Conservation (phyloP, 208 protist species). For the Herpetomonas tarakana region DNA sequence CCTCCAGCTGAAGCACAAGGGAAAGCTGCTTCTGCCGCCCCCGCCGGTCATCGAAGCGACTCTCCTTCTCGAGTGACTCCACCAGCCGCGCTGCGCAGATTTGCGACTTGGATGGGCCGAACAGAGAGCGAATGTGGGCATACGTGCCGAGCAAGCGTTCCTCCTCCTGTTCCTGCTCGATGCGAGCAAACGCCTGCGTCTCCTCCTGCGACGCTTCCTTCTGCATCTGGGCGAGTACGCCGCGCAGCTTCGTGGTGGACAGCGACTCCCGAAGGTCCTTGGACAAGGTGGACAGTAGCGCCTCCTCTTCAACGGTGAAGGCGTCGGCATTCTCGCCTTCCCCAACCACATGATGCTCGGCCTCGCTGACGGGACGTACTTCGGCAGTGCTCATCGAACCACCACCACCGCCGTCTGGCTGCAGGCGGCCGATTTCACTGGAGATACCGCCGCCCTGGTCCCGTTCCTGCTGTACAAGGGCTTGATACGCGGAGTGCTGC, state of each 20-base stretch:
- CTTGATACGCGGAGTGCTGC: constrained; percentile 31
- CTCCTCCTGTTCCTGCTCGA: constrained; percentile 45
- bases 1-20: constrained; percentile 27
- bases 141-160: constrained; percentile 69
- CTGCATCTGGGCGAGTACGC: constrained; percentile 64
- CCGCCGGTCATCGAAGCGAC: constrained; percentile 57
- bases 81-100: constrained; percentile 41
- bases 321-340: not conserved
- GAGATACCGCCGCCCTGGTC: too few species aligned
- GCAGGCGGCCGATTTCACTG: too few species aligned
- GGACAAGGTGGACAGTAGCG: constrained; percentile 45
- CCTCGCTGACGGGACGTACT: too few species aligned
- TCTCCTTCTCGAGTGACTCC: constrained; percentile 40
- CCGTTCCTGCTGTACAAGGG: constrained; percentile 19
- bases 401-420: too few species aligned
- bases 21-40: constrained; percentile 36
- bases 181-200: constrained; percentile 31
- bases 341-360: too few species aligned
- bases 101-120: constrained; percentile 27
- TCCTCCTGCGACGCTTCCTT: constrained; percentile 42
- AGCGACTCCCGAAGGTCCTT: constrained; percentile 59
- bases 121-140: constrained; percentile 63
- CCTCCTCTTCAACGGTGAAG: constrained; percentile 8
- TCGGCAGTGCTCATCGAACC: too few species aligned
- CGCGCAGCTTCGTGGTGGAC: constrained; percentile 44